Conservation (phyloP, 1,139 yeast genomes). For the Wickerhamomyces sp. region DNA sequence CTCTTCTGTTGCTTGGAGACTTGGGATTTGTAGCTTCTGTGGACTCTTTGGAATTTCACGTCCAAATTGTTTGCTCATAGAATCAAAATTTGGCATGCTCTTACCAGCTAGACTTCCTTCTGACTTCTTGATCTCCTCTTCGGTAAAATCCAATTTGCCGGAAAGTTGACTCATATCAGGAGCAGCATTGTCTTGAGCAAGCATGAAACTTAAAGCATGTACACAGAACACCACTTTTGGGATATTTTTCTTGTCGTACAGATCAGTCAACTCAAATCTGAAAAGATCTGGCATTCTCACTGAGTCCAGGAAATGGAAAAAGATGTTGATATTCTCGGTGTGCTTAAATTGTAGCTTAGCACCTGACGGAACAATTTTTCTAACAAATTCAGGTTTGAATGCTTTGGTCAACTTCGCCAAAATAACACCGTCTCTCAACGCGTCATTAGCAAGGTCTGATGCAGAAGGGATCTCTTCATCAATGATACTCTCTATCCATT, state of each 20-base stretch:
- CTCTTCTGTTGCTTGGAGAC: too few species aligned
- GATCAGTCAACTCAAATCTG: slow-evolving; percentile 84
- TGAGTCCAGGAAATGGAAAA: slow-evolving; percentile 65
- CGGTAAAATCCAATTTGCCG: slow-evolving; percentile 56
- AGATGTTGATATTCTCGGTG: slow-evolving; percentile 87
- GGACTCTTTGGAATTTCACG: slow-evolving; percentile 12
- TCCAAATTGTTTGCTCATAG: slow-evolving; percentile 22
- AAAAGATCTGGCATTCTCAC: slow-evolving; percentile 82
- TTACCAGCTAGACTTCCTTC: slow-evolving; percentile 60
- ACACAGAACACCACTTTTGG: slow-evolving; percentile 94
- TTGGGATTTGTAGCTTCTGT: slow-evolving; percentile 1
- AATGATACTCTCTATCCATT: slow-evolving; percentile 63
- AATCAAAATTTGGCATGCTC: slow-evolving; percentile 58
- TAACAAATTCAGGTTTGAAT: slow-evolving; percentile 64
- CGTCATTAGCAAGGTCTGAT: slow-evolving; percentile 50
- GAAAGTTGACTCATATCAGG: slow-evolving; percentile 63
- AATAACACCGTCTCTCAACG: slow-evolving; percentile 76
- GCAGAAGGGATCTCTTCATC: slow-evolving; percentile 46
- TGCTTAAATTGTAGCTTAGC: slow-evolving; percentile 73
- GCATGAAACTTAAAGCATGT: slow-evolving; percentile 79
- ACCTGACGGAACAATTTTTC: slow-evolving; percentile 47
- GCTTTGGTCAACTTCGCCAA: slow-evolving; percentile 74
- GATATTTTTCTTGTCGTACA: slow-evolving; percentile 86
- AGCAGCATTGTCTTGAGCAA: slow-evolving; percentile 39
- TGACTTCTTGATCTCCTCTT: slow-evolving; percentile 63